Conservation (phyloP, 2,329 filamentous ascomycete species). For the Aspergillus carbonarius region DNA sequence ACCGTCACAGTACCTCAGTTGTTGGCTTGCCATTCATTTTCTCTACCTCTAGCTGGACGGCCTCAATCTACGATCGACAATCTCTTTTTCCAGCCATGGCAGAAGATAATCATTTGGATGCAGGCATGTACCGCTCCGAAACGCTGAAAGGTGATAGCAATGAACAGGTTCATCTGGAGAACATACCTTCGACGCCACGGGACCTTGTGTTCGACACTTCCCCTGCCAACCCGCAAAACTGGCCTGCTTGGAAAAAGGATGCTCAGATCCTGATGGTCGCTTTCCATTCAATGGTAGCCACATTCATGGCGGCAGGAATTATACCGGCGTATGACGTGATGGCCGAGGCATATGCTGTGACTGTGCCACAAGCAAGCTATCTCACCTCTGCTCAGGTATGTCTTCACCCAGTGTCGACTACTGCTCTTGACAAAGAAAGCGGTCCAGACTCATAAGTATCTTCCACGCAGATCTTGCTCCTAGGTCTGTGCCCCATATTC, state of each 20-base stretch:
- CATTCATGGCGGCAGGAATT: constrained; percentile 53
- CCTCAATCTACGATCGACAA: not conserved
- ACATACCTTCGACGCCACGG: constrained; percentile 1
- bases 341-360: constrained; percentile 49
- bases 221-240: constrained; percentile 23
- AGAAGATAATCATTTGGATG: not conserved
- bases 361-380: constrained; percentile 51
- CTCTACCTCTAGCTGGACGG: too few relatives aligned
- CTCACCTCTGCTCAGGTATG: constrained; percentile 50
- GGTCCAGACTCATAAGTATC: not conserved
- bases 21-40: not conserved
- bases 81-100: not conserved
- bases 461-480: constrained; percentile 47
- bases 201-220: not conserved
- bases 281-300: constrained; percentile 55
- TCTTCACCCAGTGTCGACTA: not conserved
- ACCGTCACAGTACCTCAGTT: not conserved
- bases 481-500: constrained; percentile 53
- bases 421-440: too few relatives aligned
- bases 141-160: not conserved
- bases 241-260: constrained; percentile 38
- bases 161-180: constrained; percentile 17
- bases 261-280: constrained; percentile 54
- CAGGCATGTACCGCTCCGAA: not conserved
- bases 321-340: constrained; percentile 55